These are phyloP conservation scores for Boletus pseudopeckii DNA, from an alignment of 768 basidiomycete species.

Conservation along the genomic window DNA sequence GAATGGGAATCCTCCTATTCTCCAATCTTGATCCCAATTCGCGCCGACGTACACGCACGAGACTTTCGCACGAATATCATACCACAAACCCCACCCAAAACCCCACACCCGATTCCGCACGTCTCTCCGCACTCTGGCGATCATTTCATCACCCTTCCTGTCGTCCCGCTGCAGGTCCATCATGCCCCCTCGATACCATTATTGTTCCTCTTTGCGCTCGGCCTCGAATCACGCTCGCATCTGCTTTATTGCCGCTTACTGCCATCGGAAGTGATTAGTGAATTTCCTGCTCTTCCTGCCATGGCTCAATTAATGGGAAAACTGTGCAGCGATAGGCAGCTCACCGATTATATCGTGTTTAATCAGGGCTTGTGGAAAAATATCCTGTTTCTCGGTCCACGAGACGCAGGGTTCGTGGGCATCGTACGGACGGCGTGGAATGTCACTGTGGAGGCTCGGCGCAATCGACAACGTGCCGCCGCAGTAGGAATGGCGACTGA, in stretches of 20 bases:
- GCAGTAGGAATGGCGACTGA: conserved; percentile 12
- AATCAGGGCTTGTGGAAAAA: conserved; percentile 71
- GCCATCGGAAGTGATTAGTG: conserved; percentile 46
- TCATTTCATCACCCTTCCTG: conserved; percentile 47
- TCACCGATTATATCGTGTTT: conserved; percentile 31
- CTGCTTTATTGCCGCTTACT: conserved; percentile 50
- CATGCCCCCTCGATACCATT: conserved; percentile 54
- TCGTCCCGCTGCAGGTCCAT: conserved; percentile 46
- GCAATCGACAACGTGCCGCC: conserved; percentile 24
- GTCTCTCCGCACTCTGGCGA: conserved; percentile 14
- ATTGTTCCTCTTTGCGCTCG: conserved; percentile 55
- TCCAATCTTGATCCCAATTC: conserved; percentile 54
- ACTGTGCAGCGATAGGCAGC: conserved; percentile 35
- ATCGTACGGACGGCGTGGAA: conserved; percentile 66
- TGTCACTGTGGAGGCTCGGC: conserved; percentile 63
- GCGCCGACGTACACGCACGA: conserved; percentile 43
- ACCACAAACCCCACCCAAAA: conserved; percentile 32
- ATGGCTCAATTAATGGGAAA: conserved; percentile 54
- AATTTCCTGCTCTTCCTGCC: conserved; percentile 58
- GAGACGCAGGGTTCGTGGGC: conserved; percentile 42
- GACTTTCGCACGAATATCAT: conserved; percentile 37
- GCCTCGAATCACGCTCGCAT: conserved; percentile 47
- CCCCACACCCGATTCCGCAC: conserved; percentile 33
- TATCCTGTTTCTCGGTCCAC: conserved; percentile 50
- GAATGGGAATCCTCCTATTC: conserved; percentile 29